Evolutionary conservation across 1,284 basidiomycete species (phyloP), one percentile per base, ranked within the genome.

Genomic region (Ganoderma boninense): DNA sequence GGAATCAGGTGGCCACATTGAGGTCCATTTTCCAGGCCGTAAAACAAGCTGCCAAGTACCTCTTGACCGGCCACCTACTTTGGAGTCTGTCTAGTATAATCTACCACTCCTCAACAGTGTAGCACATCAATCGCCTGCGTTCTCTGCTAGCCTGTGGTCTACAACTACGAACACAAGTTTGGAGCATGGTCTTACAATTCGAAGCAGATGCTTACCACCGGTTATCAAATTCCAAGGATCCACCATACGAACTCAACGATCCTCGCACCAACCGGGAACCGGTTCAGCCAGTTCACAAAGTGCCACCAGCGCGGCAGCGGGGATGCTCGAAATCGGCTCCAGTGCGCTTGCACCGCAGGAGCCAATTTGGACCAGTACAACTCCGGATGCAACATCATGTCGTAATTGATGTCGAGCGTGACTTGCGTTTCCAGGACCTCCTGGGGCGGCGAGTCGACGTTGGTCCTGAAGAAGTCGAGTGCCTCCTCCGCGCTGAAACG

Each of bases 401-500:
- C 46, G 32, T 32, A 65, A 0, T 54, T 43, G 0, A 23, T 42
- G 10, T 32, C 6, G 20, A 69, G 60, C 0, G 23, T 1, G 23
- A 66, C 16, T 0, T n/a, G 29, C 0, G 64, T 32, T 8, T 60
- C n/a, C 32, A 56, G n/a, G 8, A 42, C 43, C 1, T 49, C 52
- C 18, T 64, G 10, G 20, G 62, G n/a, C 26, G 62, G 18, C 1
- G 20, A 8, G 0, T 32, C 18, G 2, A 16, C n/a, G 18, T 49
- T 54, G 1, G 18, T 60, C 3, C 35, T 32, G 38, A 66, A 60
- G 62, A 72, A 72, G 11, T 32, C 23, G 35, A 44, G 59, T 18
- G 71, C 68, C 18, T 72, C 68, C 29, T 63, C 23, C 2, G 68
- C 66, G 1, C 57, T 72, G 44, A 69, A 72, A 2, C 71, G 62